These are phyloP conservation scores for Penicillium sp. DNA, from an alignment of 2,329 filamentous ascomycete genomes.

Conservation along the genomic window DNA sequence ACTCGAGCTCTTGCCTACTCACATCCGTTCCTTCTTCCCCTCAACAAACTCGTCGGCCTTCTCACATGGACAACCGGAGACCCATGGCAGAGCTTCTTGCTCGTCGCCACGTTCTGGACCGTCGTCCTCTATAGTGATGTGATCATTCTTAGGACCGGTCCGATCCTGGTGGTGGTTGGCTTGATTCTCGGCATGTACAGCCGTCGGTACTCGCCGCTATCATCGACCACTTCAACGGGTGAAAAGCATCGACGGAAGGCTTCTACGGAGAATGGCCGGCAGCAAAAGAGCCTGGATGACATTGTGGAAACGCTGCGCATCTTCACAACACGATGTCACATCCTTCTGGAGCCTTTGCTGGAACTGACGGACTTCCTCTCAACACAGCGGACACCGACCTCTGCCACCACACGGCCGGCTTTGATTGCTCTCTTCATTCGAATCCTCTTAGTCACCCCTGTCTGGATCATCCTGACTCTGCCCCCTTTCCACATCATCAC, in stretches of 20 bases:
- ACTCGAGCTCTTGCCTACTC: conserved; percentile 92
- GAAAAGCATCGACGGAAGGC: conserved; percentile 53
- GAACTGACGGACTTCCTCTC: conserved; percentile 89
- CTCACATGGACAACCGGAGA: conserved; percentile 92
- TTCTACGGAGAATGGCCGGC: conserved; percentile 60
- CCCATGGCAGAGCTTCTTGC: conserved; percentile 92
- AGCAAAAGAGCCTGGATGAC: conserved; percentile 93
- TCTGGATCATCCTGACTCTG: conserved; percentile 79
- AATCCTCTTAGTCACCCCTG: conserved; percentile 76
- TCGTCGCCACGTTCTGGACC: conserved; percentile 82
- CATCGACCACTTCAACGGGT: conserved; percentile 71
- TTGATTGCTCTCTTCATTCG: conserved; percentile 84
- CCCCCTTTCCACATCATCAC: conserved; percentile 82
- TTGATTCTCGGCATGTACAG: conserved; percentile 92
- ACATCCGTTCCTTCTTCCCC: conserved; percentile 82
- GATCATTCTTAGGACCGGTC: conserved; percentile 74
- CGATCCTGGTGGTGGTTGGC: conserved; percentile 69
- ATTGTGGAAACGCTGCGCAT: conserved; percentile 90
- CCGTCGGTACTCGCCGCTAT: conserved; percentile 80
- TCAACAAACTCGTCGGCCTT: conserved; percentile 79
- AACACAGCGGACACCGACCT: conserved; percentile 82
- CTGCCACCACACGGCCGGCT: conserved; percentile 82
- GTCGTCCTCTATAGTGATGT: conserved; percentile 78
- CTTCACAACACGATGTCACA: conserved; percentile 86
- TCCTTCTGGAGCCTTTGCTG: conserved; percentile 81